phyloP scores from a whole-genome alignment of 2,329 filamentous ascomycete species.

The Talaromyces sp. region DNA sequence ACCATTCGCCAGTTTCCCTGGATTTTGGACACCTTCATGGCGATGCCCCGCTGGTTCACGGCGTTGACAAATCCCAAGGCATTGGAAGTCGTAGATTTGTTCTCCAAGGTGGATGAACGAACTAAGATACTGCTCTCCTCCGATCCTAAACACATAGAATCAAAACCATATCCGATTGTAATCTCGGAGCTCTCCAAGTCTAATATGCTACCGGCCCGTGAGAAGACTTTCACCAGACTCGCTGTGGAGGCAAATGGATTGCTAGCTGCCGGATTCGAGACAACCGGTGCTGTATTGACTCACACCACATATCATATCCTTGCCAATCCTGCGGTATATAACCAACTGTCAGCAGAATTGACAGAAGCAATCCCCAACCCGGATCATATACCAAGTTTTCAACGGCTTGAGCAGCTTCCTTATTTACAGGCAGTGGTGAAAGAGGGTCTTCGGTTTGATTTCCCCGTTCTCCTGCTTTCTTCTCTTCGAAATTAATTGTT shows the following conservation, averaged over 20 bases:
- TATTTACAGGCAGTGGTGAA: constrained; percentile 26
- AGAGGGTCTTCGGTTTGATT: constrained; percentile 26
- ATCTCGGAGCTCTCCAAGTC: constrained; percentile 16
- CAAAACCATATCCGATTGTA: constrained; percentile 13
- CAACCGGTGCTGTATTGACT: constrained; percentile 22
- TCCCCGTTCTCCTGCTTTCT: neutral
- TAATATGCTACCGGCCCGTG: constrained; percentile 18
- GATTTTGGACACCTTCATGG: constrained; percentile 16
- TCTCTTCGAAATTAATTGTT: constrained; percentile 24
- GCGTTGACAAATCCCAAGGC: constrained; percentile 16
- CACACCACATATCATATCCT: constrained; percentile 22
- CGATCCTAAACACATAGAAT: constrained; percentile 3
- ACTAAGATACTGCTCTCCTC: constrained; percentile 9
- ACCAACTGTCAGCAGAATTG: constrained; percentile 22
- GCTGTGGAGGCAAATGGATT: constrained; percentile 29
- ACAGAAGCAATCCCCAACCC: constrained; percentile 13
- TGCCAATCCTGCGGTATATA: constrained; percentile 17
- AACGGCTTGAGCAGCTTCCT: constrained; percentile 15
- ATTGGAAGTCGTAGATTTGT: constrained; percentile 17
- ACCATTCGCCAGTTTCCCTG: constrained; percentile 17
- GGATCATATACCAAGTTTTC: constrained; percentile 9
- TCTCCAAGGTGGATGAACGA: constrained; percentile 12
- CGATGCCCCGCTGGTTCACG: constrained; percentile 17
- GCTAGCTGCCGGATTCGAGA: constrained; percentile 29
- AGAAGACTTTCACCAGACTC: constrained; percentile 25